phyloP scores from a whole-genome alignment of 1,284 basidiomycete genomes.

The Anthracocystis walkeri region DNA sequence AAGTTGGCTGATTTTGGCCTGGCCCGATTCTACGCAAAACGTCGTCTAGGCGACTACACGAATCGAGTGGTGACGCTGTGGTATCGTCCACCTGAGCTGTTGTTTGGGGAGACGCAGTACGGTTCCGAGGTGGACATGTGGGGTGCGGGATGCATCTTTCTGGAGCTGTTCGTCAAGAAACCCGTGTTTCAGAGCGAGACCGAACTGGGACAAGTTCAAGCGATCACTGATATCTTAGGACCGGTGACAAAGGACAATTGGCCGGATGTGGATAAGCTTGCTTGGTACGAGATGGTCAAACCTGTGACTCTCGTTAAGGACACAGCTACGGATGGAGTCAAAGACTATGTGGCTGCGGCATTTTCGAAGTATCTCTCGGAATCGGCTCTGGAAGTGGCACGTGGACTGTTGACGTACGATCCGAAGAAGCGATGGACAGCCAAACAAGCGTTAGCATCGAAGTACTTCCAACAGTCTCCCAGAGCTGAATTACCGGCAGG shows the following conservation, averaged over 20 bases:
- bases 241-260: slow-evolving; percentile 86
- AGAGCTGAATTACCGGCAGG: slow-evolving; percentile 77
- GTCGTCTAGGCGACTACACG: slow-evolving; percentile 90
- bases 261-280: slow-evolving; percentile 83
- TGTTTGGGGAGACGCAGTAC: slow-evolving; percentile 96
- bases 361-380: slow-evolving; percentile 45
- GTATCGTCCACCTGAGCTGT: slow-evolving; percentile 95
- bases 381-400: slow-evolving; percentile 85
- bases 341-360: slow-evolving; percentile 72
- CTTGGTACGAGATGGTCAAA: slow-evolving; percentile 98
- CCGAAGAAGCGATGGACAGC: slow-evolving; percentile 83
- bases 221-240: slow-evolving; percentile 89
- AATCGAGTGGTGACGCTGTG: slow-evolving; percentile 98
- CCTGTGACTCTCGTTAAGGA: slow-evolving; percentile 73
- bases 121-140: slow-evolving; percentile 99
- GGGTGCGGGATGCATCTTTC: slow-evolving; percentile 99
- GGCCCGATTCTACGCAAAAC: slow-evolving; percentile 95
- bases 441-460: slow-evolving; percentile 79
- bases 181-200: slow-evolving; percentile 96
- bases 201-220: slow-evolving; percentile 95
- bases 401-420: slow-evolving; percentile 84
- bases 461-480: slow-evolving; percentile 89
- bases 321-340: slow-evolving; percentile 75
- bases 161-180: slow-evolving; percentile 94
- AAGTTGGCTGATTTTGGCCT: slow-evolving; percentile 98